Conservation (phyloP, 768 basidiomycete species). For the Ramaria rubella region DNA sequence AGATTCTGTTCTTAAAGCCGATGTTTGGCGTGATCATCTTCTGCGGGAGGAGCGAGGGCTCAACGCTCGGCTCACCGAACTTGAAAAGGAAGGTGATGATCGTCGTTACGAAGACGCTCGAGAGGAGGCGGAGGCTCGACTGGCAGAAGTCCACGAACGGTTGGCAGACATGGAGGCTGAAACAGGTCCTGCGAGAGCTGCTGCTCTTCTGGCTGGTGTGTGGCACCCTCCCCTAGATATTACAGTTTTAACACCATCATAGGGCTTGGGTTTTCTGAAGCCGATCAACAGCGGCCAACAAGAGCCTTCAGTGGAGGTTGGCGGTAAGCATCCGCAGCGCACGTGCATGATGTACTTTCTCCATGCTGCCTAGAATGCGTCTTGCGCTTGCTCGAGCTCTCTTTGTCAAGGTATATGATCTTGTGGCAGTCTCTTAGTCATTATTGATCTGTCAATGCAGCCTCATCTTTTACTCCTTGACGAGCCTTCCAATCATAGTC, state of each 20-base stretch:
- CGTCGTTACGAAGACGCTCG: conserved; percentile 77
- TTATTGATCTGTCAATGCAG: conserved; percentile 27
- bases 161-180: conserved; percentile 98
- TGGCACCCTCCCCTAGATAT: not conserved
- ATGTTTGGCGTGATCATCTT: conserved; percentile 94
- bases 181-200: conserved; percentile 92
- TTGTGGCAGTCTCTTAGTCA: not conserved
- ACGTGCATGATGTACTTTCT: not conserved
- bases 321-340: conserved; percentile 45
- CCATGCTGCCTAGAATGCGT: conserved; percentile 65
- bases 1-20: conserved; percentile 97
- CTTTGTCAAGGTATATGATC: conserved; percentile 75
- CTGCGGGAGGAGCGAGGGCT: conserved; percentile 76
- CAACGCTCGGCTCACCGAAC: conserved; percentile 61
- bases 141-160: conserved; percentile 85
- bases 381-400: conserved; percentile 91
- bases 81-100: conserved; percentile 72
- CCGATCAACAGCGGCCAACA: conserved; percentile 78
- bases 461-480: conserved; percentile 75
- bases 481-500: conserved; percentile 96
- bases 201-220: conserved; percentile 76
- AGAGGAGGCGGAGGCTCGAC: conserved; percentile 73
- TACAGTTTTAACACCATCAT: not conserved
- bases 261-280: conserved; percentile 89
- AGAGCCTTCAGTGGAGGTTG: conserved; percentile 94